Base-by-base conservation (phyloP, 1,284 basidiomycete genomes). In the Ustilago hordei region DNA sequence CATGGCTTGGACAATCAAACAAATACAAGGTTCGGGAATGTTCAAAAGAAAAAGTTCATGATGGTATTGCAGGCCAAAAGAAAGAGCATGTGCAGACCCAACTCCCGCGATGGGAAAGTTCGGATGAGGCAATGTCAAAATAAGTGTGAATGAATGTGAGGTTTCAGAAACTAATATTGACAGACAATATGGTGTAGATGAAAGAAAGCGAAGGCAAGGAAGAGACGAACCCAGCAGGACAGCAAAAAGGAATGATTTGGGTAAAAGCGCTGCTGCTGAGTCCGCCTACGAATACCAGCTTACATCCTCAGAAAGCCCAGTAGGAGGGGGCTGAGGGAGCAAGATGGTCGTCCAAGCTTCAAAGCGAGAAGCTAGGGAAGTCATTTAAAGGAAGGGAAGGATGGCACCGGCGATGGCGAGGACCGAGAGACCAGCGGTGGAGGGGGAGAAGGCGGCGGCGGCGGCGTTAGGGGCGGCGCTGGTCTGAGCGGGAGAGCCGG, bases 401-500 rank as follows among this genome's bases (percentile, higher is more conserved):
- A 76, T 61, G 53, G 74, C 74, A 72, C 74, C 74, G 32, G 62
- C 74, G 41, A 67, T 36, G 53, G 64, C 74, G 43, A 76, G 54
- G 62, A 76, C 52, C 50, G 74, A 53, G 36, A 76, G 74, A 60
- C 74, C 74, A 38, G 65, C 74, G 52, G 69, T 71, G 62, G 74
- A 62, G 65, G 74, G 74, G 31, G 74, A 76, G 59, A 76, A 68
- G 62, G 65, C 65, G n/a, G 64, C 65, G 15, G 64, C 63, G 48
- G 74, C 74, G 34, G 23, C 65, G 69, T 72, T 76, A 45, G 68
- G 3, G 36, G 64, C 36, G 11, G 35, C n/a, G 38, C 53, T 59
- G 48, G 69, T 59, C 43, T 48, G 31, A 35, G 64, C 41, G 36
- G 70, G 31, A 32, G 63, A 63, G n/a, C 63, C n/a, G 23, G 28